Conservation (phyloP, 148 eudicot species). For the Amaranthus cruentus region DNA sequence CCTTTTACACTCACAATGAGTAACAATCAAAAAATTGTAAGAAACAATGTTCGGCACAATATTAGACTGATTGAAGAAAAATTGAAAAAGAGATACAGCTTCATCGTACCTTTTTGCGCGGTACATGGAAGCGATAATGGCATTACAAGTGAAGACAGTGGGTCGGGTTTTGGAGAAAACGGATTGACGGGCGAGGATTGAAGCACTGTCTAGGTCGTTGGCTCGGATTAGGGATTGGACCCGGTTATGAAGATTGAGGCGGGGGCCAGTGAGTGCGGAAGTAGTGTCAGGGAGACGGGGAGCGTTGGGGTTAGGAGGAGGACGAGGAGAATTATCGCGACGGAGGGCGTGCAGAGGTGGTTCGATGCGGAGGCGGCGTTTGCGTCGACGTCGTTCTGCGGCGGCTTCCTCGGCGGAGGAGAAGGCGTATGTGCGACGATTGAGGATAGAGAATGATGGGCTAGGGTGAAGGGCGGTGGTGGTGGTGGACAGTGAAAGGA, state of each 20-base stretch:
- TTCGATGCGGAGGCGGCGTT: slow-evolving; percentile 82
- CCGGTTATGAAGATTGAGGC: slow-evolving; percentile 84
- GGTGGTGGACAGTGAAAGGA: slow-evolving; percentile 11
- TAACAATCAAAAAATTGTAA: slow-evolving; percentile 47
- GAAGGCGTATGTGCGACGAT: slow-evolving; percentile 49
- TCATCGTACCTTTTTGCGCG: slow-evolving; percentile 53
- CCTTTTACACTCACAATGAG: slow-evolving; percentile 48
- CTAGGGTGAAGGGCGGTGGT: slow-evolving; percentile 11
- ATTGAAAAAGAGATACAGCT: slow-evolving; percentile 53
- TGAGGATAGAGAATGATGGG: slow-evolving; percentile 20
- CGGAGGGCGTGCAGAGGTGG: slow-evolving; percentile 83
- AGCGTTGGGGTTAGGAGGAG: slow-evolving; percentile 39
- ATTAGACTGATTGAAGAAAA: slow-evolving; percentile 55
- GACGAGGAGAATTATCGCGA: slow-evolving; percentile 41
- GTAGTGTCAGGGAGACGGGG: slow-evolving; percentile 68
- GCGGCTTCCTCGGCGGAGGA: slow-evolving; percentile 97
- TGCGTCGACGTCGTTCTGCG: slow-evolving; percentile 86
- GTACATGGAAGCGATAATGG: slow-evolving; percentile 65
- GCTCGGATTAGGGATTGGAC: slow-evolving; percentile 84
- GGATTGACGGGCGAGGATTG: slow-evolving; percentile 57
- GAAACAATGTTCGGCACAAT: slow-evolving; percentile 71
- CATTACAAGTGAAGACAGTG: slow-evolving; percentile 93
- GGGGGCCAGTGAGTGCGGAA: slow-evolving; percentile 64
- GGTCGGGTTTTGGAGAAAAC: slow-evolving; percentile 63
- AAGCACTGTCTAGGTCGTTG: slow-evolving; percentile 62